Base-by-base conservation (phyloP, 495 filamentous ascomycete species). In the Hypoxylon crocopeplum region DNA sequence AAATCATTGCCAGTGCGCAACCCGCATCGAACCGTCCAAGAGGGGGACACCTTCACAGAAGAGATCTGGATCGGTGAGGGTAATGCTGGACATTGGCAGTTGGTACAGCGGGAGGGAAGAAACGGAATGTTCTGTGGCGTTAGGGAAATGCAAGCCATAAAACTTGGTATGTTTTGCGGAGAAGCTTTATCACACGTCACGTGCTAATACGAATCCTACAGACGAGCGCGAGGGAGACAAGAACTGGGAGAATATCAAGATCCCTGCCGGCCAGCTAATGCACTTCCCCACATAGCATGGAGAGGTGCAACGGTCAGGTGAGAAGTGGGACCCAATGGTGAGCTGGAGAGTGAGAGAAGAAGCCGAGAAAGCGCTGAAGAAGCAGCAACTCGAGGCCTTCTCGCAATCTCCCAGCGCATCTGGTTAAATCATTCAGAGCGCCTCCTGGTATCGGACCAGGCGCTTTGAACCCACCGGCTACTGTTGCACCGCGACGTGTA, bases 1-100 rank as follows among this genome's bases (percentile, higher is more conserved):
- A 69, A 77, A 20, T 79, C 80, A 6, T 65, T 85, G 27, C 85
- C 86, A 3, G 77, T 80, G 67, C 70, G 75, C 17, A 87, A 88
- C 58, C 78, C 84, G 36, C 81, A 83, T 13, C 78, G 87, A 0
- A 69, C 73, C 0, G 84, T 88, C 48, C 56, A 75, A 25, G 74
- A 75, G 40, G 85, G 84, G 2, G 72, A 86, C 56, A 57, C 49
- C n/a, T 79, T 86, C 3, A 63, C 71, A 17, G 81, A 86, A 64
- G 79, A 70, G 27, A 74, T 82, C 8, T 89, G 79, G 85, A 73
- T 66, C 30, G 59, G 62, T 27, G 56, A 62, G 27, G 56, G 48
- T 7, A 55, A 60, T 21, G 33, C 38, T 7, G 62, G 62, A 3
- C 56, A 65, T 21, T 66, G 64, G 69, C 17, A 57, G 45, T 12